Evolutionary conservation across 2,329 filamentous ascomycete species (phyloP).

Genomic region (Ophioceras dolichostomum): DNA sequence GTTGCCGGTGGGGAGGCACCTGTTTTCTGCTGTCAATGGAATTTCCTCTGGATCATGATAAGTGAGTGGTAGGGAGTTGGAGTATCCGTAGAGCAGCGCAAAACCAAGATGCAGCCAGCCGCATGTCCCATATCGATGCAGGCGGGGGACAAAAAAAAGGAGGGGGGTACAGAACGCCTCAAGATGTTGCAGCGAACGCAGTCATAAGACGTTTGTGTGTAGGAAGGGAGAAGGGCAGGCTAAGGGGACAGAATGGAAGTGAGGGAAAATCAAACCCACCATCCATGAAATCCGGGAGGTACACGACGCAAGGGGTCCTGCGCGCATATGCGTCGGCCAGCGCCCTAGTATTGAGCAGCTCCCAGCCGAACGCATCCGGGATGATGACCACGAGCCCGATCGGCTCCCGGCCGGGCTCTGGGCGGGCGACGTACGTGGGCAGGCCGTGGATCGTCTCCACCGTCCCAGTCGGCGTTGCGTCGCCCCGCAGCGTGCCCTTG

Average conservation of each 20-base stretch:
- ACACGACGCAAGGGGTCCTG: slow-evolving; percentile 34
- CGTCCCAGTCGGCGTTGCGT: slow-evolving; percentile 29
- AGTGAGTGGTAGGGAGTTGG: no score
- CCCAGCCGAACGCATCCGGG: slow-evolving; percentile 42
- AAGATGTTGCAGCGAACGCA: no score
- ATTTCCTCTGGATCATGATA: no score
- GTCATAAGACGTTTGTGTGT: no score
- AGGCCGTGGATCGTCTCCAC: slow-evolving; percentile 32
- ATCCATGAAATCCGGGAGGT: slow-evolving; percentile 42
- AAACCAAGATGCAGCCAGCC: no score
- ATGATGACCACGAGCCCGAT: slow-evolving; percentile 39
- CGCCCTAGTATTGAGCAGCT: slow-evolving; percentile 37
- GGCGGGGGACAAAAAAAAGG: no score
- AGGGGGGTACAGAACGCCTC: no score
- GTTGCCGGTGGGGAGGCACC: slow-evolving; percentile 1
- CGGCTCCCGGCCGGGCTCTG: slow-evolving; percentile 19
- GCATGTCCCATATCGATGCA: no score
- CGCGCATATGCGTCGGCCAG: slow-evolving; percentile 40
- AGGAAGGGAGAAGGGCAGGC: no score
- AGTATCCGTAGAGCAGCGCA: no score
- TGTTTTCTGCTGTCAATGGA: background rate
- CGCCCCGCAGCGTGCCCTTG: slow-evolving; percentile 29
- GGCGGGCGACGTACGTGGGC: slow-evolving; percentile 30
- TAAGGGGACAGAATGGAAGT: no score
- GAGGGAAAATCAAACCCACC: slow-evolving; percentile 10